Base-by-base conservation (phyloP, 1,284 basidiomycete genomes). In the Sanghuangporus sanghuang region DNA sequence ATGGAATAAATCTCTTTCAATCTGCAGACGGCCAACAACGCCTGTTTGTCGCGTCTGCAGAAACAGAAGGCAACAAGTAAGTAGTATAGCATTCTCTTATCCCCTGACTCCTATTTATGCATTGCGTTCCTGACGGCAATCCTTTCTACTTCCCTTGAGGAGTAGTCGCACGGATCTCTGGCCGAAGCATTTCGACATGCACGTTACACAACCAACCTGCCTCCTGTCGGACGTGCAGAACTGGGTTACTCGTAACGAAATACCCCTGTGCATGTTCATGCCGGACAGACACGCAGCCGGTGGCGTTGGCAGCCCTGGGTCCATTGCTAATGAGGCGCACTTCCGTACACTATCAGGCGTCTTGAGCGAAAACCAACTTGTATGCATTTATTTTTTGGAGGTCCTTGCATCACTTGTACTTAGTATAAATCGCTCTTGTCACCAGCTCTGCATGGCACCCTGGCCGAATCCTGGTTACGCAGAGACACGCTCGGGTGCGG, bases 51-150 rank as follows among this genome's bases (percentile, higher is more conserved):
- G 84, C 83, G 18, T 84, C 83, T 44, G 84, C 85, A 49, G 85
- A 87, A 74, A 85, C 83, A 42, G 85, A 86, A 70, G 84, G 85
- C 42, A 82, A 86, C 69, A 85, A 80, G 86, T 87, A 77, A 57
- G 59, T 52, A 57, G 35, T 40, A 63, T 66, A 42, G 46, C 27
- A 16, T 12, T 23, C 14, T 52, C 18, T 3, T 32, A 32, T 32
- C 18, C 27, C 32, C 53, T 38, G 32, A 32, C 7, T 38, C 16
- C 21, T 23, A 11, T 11, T 32, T 9, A 23, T 52, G 27, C 27
- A 11, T 50, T 50, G 32, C 27, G 50, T 56, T 61, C 39, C 57
- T 57, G 53, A 55, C 27, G 27, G 27, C 5, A 32, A 32, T 32
- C 4, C 46, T 49, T 64, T 23, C 23, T 60, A 63, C 50, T 68